These are phyloP conservation scores for Podaxis sp. DNA, from an alignment of 768 basidiomycete genomes.

Conservation along the genomic window DNA sequence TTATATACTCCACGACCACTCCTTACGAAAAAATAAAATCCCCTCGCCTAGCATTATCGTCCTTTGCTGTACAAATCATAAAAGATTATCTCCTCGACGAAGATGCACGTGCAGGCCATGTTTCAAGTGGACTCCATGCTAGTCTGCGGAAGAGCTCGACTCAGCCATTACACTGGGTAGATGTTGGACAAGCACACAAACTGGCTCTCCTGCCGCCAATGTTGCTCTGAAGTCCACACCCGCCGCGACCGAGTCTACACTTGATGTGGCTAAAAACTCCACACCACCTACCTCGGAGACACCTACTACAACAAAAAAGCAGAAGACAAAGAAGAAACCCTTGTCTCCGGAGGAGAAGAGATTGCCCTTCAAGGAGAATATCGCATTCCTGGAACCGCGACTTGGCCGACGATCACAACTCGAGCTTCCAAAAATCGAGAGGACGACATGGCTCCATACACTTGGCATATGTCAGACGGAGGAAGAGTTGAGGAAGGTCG, in stretches of 20 bases:
- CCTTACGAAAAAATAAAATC: too few relatives aligned
- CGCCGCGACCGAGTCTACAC: neutral
- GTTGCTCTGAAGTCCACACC: neutral
- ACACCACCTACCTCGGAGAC: slow-evolving; percentile 11
- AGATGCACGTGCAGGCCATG: too few relatives aligned
- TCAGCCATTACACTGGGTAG: too few relatives aligned
- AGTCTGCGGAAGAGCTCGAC: too few relatives aligned
- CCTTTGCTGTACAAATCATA: too few relatives aligned
- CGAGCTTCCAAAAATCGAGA: slow-evolving; percentile 36
- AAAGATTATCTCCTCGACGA: too few relatives aligned
- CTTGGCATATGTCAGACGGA: slow-evolving; percentile 49
- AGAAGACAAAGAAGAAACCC: slow-evolving; percentile 19
- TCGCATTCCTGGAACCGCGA: slow-evolving; percentile 35
- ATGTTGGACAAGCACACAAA: neutral
- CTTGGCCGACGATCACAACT: slow-evolving; percentile 38
- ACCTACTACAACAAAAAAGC: slow-evolving; percentile 1
- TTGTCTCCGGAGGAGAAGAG: slow-evolving; percentile 31
- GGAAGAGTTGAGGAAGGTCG: slow-evolving; percentile 48
- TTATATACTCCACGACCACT: too few relatives aligned
- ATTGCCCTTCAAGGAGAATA: slow-evolving; percentile 34
- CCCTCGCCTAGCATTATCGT: too few relatives aligned
- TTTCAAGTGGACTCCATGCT: too few relatives aligned
- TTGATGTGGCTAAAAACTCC: slow-evolving; percentile 3
- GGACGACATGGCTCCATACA: slow-evolving; percentile 49
- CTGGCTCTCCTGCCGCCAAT: too few relatives aligned